A percentile compares a stretch with the other conserved stretches of the same genome.
phyloP scores from a whole-genome alignment of 2,329 filamentous ascomycete genomes.

The Phaeosphaeriaceae sp. region DNA sequence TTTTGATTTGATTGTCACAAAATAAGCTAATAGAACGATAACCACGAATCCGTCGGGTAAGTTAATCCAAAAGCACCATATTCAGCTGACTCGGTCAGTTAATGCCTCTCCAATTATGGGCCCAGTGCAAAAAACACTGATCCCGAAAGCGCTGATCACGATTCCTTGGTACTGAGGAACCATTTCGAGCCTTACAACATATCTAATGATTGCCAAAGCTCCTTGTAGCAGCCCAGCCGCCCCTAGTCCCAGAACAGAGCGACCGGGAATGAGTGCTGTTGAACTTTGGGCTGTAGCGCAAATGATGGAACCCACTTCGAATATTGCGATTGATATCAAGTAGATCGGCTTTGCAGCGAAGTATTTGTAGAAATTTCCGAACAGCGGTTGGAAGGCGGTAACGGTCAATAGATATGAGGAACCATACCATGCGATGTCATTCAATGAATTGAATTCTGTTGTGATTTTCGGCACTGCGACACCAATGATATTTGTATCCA shows the following conservation, averaged over 20 bases:
- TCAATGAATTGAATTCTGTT: conserved; percentile 20
- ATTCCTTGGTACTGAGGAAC: not conserved
- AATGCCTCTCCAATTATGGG: conserved; percentile 11
- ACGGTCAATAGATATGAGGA: conserved; percentile 50
- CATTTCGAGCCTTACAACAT: conserved; percentile 1
- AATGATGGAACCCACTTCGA: conserved; percentile 52
- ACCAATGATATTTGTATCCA: no score
- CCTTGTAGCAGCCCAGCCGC: conserved; percentile 49
- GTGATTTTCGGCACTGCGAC: conserved; percentile 23
- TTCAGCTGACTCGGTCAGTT: conserved; percentile 1
- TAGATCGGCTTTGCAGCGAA: conserved; percentile 47
- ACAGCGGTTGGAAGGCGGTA: conserved; percentile 52
- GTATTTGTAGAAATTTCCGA: conserved; percentile 55
- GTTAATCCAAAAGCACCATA: conserved; percentile 17
- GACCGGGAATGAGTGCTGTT: conserved; percentile 53
- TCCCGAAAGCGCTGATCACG: not conserved
- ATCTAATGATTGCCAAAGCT: not conserved
- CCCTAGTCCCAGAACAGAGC: conserved; percentile 53
- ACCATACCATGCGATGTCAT: conserved; percentile 27
- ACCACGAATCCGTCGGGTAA: conserved; percentile 3
- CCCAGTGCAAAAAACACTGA: not conserved
- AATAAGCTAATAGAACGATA: not conserved
- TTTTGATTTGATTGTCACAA: not conserved
- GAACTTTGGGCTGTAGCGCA: conserved; percentile 48
- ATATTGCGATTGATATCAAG: conserved; percentile 44